Base-by-base conservation (phyloP, 352 stramenopile genomes). In the Albugo laibachii region DNA sequence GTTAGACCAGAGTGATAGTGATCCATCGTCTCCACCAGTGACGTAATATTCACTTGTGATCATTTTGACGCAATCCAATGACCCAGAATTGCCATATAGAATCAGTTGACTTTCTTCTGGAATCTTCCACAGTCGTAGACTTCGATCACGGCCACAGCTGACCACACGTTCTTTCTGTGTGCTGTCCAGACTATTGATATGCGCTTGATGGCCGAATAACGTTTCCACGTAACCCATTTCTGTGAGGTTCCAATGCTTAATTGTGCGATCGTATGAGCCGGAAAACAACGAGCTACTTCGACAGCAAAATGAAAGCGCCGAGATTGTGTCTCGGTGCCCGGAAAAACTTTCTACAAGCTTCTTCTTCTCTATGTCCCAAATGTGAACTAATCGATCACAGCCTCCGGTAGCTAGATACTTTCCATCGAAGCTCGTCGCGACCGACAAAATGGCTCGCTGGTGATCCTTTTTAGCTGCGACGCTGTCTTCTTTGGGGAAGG, bases 221-320 rank as follows among this genome's bases (percentile, higher is more conserved):
- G 89, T 96, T 64, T 97, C 89, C 18, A 97, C 70, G 59, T 96
- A 97, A 19, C 77, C 83, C 83, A 95, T 96, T 53, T 97, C 85
- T 3, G 77, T 93, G 39, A 97, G 66, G 69, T 95, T 95, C 89
- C 88, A 97, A 59, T 95, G 79, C 62, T 97, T 96, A 47, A 95
- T 81, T 20, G 72, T 92, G 38, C 87, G 78, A 52, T 97, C 88
- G 18, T 93, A 54, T 48, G 87, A 96, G 10, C 80, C 83, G 0
- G 81, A 95, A 61, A 94, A 97, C 39, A 97, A 63, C 52, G 71
- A 80, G 50, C 94, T 69, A 27, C 83, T 92, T 18, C 82, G 76
- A 57, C 84, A 56, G 19, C 83, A 78, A 59, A 97, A 97, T 8
- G 65, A 61, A 13, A 97, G 52, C 36, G 71, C 61, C 36, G 85